phyloP scores from a whole-genome alignment of 1,139 yeast genomes.

The Yamadazyma jaroonii region DNA sequence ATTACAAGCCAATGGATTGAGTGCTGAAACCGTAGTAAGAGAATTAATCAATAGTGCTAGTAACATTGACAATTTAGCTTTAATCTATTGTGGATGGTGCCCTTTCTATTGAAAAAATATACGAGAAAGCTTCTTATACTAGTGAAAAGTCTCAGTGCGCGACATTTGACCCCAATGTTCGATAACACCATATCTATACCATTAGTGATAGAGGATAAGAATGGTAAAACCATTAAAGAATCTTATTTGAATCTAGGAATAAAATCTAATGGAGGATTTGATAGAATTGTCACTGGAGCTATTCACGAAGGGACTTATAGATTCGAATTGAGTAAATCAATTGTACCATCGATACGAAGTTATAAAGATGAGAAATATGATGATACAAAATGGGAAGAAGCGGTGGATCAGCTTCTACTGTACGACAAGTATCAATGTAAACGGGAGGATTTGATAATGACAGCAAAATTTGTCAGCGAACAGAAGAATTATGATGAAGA shows the following conservation, averaged over 20 bases:
- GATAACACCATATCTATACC: slow-evolving; percentile 18
- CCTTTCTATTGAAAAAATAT: slow-evolving; percentile 39
- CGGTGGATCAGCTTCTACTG: slow-evolving; percentile 11
- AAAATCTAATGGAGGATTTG: slow-evolving; percentile 6
- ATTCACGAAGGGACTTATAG: slow-evolving; percentile 18
- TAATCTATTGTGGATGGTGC: slow-evolving; percentile 84
- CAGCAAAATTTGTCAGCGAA: slow-evolving; percentile 11
- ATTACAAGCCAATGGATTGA: slow-evolving; percentile 61
- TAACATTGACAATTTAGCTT: slow-evolving; percentile 62
- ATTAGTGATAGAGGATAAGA: slow-evolving; percentile 19
- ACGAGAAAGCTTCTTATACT: neutral
- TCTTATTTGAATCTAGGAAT: slow-evolving; percentile 15
- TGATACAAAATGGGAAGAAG: slow-evolving; percentile 10
- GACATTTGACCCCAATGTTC: slow-evolving; percentile 3
- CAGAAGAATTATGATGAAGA: slow-evolving; percentile 9
- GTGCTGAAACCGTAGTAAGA: slow-evolving; percentile 80
- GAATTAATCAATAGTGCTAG: slow-evolving; percentile 79
- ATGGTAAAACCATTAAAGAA: slow-evolving; percentile 16
- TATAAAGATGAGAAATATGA: slow-evolving; percentile 6
- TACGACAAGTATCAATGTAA: neutral
- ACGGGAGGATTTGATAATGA: slow-evolving; percentile 6
- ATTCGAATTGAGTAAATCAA: slow-evolving; percentile 3
- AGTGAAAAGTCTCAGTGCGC: neutral
- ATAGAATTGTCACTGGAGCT: slow-evolving; percentile 12
- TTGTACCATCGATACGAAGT: slow-evolving; percentile 4